These are phyloP conservation scores for Ophiosphaerella herpotricha DNA, from an alignment of 2,329 filamentous ascomycete genomes.

Conservation along the genomic window DNA sequence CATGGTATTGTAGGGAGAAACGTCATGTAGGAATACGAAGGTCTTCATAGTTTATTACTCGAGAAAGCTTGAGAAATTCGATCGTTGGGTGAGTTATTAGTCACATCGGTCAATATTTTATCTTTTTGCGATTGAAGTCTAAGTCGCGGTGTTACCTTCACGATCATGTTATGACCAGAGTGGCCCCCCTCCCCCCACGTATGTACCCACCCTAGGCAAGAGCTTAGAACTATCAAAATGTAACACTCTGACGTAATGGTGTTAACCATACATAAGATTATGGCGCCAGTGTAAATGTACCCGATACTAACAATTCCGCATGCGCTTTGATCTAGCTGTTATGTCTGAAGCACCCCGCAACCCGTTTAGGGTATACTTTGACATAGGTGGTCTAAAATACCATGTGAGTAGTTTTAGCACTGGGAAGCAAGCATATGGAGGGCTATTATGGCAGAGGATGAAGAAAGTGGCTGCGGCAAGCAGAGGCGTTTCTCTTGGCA, in stretches of 20 bases:
- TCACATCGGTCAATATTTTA: too few relatives aligned
- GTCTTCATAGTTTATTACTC: neutral
- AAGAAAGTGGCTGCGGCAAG: neutral
- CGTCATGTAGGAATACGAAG: neutral
- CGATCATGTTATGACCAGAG: too few relatives aligned
- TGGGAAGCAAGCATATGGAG: slow-evolving; percentile 1
- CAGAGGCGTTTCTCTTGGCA: neutral
- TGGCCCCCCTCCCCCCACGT: too few relatives aligned
- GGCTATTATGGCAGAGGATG: neutral
- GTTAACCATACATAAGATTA: neutral
- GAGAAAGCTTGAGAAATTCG: neutral
- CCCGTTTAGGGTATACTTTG: too few relatives aligned
- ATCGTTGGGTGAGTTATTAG: neutral
- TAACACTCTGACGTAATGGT: too few relatives aligned
- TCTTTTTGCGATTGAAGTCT: too few relatives aligned
- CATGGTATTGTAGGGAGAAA: neutral
- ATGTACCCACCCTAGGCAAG: too few relatives aligned
- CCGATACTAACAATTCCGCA: neutral
- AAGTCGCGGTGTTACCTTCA: too few relatives aligned
- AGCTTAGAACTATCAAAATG: too few relatives aligned
- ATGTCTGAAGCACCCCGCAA: neutral
- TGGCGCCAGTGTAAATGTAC: neutral
- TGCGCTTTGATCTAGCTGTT: neutral
- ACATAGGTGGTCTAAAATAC: neutral
- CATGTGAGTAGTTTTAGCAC: neutral